These are phyloP conservation scores for Mucor sp. DNA, from an alignment of 371 early-diverging fungal genomes.

Conservation along the genomic window DNA sequence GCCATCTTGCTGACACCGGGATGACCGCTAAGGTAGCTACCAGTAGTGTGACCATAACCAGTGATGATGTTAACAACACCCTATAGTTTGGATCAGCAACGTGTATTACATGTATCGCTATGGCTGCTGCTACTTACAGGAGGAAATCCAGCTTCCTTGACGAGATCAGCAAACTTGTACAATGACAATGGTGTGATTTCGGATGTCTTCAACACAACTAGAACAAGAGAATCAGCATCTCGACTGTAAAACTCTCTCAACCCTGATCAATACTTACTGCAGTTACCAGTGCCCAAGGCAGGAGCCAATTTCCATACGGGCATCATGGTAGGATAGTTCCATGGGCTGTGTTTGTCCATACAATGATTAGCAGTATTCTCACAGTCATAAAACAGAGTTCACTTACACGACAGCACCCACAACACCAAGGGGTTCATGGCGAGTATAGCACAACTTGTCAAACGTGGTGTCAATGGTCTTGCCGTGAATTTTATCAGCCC, in stretches of 20 bases:
- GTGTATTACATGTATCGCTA: background rate
- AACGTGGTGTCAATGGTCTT: constrained; percentile 33
- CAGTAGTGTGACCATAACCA: constrained; percentile 44
- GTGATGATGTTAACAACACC: constrained; percentile 77
- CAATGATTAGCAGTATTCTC: background rate
- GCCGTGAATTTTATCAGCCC: constrained; percentile 52
- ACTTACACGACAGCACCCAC: constrained; percentile 70
- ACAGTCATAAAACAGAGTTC: background rate
- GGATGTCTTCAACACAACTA: constrained; percentile 39
- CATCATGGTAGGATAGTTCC: constrained; percentile 65
- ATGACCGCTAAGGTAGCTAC: constrained; percentile 37
- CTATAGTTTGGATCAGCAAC: background rate
- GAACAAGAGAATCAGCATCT: background rate
- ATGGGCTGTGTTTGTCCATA: constrained; percentile 12
- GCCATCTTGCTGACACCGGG: constrained; percentile 57
- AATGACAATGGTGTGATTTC: constrained; percentile 58
- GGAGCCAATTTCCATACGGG: constrained; percentile 88
- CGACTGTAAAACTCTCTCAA: background rate
- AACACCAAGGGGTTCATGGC: constrained; percentile 81
- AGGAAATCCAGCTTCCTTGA: constrained; percentile 49
- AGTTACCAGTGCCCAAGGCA: constrained; percentile 75
- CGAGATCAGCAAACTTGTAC: constrained; percentile 49
- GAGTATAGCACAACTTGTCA: constrained; percentile 79
- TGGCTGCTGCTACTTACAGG: constrained; percentile 32
- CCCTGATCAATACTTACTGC: constrained; percentile 39